phyloP scores from a whole-genome alignment of 2,329 filamentous ascomycete species.

The Clonostachys solani region DNA sequence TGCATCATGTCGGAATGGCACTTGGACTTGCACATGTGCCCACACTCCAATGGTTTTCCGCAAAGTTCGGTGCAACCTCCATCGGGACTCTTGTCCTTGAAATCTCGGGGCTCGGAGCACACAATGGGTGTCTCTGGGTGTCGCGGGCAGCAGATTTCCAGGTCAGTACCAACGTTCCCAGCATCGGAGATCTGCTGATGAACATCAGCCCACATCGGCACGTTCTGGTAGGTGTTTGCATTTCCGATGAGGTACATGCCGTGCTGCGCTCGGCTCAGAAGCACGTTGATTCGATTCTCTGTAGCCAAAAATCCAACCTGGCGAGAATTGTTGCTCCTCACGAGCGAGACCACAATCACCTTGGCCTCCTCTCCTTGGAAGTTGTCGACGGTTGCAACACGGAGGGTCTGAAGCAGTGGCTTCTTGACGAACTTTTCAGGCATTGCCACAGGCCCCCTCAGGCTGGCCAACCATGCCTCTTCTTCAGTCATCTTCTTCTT shows the following conservation, averaged over 20 bases:
- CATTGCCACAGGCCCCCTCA: constrained; percentile 16
- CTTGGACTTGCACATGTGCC: constrained; percentile 37
- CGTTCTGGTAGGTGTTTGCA: constrained; percentile 45
- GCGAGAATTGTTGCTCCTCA: constrained; percentile 58
- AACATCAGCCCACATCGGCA: constrained; percentile 62
- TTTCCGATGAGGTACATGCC: constrained; percentile 74
- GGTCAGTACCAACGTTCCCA: constrained; percentile 39
- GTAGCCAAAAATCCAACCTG: constrained; percentile 64
- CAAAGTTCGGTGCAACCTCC: constrained; percentile 56
- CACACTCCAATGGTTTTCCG: constrained; percentile 39
- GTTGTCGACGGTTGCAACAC: constrained; percentile 67
- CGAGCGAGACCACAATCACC: constrained; percentile 65
- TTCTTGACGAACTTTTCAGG: constrained; percentile 11
- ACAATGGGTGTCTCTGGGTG: constrained; percentile 48
- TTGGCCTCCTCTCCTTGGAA: constrained; percentile 77
- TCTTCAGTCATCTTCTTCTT: constrained; percentile 40
- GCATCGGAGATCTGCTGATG: constrained; percentile 40
- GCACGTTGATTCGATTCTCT: constrained; percentile 64
- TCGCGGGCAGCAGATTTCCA: constrained; percentile 57
- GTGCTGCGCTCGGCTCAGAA: constrained; percentile 62
- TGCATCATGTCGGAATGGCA: constrained; percentile 46
- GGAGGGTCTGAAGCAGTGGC: constrained; percentile 40
- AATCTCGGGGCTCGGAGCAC: constrained; percentile 52
- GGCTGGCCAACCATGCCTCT: constrained; percentile 5
- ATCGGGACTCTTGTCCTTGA: constrained; percentile 51